Conservation (phyloP, 2,329 filamentous ascomycete genomes). For the Gyromitra esculenta region DNA sequence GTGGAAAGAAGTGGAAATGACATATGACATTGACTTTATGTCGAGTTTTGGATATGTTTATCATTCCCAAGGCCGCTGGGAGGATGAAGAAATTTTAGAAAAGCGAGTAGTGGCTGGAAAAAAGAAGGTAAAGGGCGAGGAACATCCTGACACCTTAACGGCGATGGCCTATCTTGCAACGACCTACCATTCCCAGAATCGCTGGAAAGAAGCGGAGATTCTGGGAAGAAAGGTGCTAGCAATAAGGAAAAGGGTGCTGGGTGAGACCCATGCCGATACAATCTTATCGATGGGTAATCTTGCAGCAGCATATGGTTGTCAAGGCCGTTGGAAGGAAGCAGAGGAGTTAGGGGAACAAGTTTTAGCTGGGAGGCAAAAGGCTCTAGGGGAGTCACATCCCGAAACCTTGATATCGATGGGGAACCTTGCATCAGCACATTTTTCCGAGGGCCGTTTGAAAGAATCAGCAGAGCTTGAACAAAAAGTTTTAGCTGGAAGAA, state of each 20-base stretch:
- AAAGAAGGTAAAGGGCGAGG: slow-evolving; percentile 53
- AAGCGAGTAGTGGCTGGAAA: background rate
- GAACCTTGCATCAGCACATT: slow-evolving; percentile 1
- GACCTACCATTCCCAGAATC: background rate
- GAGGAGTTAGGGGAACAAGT: slow-evolving; percentile 8
- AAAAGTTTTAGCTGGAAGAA: background rate
- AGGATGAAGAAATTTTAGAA: background rate
- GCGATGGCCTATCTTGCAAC: slow-evolving; percentile 44
- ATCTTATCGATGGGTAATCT: slow-evolving; percentile 43
- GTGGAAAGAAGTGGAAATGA: background rate
- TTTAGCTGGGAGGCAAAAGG: slow-evolving; percentile 45
- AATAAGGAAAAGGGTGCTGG: slow-evolving; percentile 51
- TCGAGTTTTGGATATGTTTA: background rate
- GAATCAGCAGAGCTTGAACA: background rate
- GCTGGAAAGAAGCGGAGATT: background rate
- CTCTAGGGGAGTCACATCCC: slow-evolving; percentile 48
- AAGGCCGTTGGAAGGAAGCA: slow-evolving; percentile 26
- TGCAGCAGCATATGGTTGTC: background rate
- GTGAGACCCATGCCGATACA: slow-evolving; percentile 48
- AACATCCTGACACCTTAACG: slow-evolving; percentile 44
- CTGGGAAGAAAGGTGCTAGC: background rate
- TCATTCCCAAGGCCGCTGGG: background rate
- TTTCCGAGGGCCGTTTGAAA: background rate
- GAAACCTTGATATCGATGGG: slow-evolving; percentile 54
- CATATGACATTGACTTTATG: background rate